phyloP scores from a whole-genome alignment of 352 stramenopile genomes.

The Plasmopara halstedii region DNA sequence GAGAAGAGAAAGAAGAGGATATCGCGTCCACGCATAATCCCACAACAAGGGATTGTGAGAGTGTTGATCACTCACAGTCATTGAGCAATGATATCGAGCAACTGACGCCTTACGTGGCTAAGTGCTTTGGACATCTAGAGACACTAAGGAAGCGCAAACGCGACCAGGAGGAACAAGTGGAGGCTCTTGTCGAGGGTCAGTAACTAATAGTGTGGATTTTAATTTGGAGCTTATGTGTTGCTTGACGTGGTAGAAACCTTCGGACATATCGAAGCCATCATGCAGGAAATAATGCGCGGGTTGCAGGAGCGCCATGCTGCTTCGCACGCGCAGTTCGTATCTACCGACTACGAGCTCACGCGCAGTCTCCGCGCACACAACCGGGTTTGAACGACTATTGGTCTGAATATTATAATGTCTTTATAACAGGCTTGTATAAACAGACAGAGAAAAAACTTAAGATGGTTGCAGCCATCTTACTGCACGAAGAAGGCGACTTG shows the following conservation, averaged over 20 bases:
- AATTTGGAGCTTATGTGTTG: constrained; percentile 1
- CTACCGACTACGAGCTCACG: constrained; percentile 18
- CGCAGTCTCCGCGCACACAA: constrained; percentile 27
- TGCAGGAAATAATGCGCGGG: constrained; percentile 31
- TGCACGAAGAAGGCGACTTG: constrained; percentile 23
- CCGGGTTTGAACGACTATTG: constrained; percentile 13
- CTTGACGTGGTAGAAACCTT: constrained; percentile 22
- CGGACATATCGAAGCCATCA: constrained; percentile 32
- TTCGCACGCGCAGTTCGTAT: constrained; percentile 29
- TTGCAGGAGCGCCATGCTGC: constrained; percentile 30
- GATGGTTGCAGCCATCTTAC: constrained; percentile 40
- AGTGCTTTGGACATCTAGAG: constrained; percentile 32
- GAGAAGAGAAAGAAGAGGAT: constrained; percentile 22
- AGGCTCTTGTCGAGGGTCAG: constrained; percentile 41
- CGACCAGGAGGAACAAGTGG: constrained; percentile 47
- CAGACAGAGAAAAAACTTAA: constrained; percentile 52
- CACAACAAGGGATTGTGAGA: constrained; percentile 1
- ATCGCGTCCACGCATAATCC: constrained; percentile 3
- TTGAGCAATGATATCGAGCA: constrained; percentile 17
- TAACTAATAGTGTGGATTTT: not conserved
- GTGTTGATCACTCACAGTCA: not conserved
- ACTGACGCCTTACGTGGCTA: constrained; percentile 32
- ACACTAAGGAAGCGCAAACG: constrained; percentile 43
- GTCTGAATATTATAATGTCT: not conserved
- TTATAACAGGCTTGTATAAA: not conserved